Percentiles rank a stretch among this genome's conserved stretches.
These are phyloP conservation scores for Trypanosoma theileri DNA, from an alignment of 208 protist species.

Conservation along the genomic window DNA sequence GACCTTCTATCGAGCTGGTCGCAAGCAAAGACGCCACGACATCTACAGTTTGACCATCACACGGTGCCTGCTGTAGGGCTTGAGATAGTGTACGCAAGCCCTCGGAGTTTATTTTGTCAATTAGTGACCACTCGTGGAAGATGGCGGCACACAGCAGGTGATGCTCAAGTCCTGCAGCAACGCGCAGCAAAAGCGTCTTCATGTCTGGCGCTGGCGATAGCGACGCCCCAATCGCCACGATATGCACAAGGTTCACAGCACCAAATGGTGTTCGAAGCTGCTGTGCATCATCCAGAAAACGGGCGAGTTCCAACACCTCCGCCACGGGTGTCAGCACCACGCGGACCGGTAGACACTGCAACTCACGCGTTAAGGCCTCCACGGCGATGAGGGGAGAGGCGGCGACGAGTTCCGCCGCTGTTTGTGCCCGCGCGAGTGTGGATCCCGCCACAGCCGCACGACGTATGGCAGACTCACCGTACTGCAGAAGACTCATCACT, in stretches of 20 bases:
- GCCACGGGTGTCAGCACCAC: slow-evolving; percentile 24
- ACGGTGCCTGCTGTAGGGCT: slow-evolving; percentile 4
- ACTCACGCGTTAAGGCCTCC: slow-evolving; percentile 5
- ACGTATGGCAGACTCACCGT: slow-evolving; percentile 15
- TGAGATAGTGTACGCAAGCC: slow-evolving; percentile 12
- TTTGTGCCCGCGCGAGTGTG: neutral
- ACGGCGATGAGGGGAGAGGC: slow-evolving; percentile 17
- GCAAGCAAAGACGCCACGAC: slow-evolving; percentile 8
- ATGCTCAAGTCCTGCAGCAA: slow-evolving; percentile 12
- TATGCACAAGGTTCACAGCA: slow-evolving; percentile 37
- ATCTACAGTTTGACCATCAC: neutral
- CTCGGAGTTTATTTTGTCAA: slow-evolving; percentile 23
- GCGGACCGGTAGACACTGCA: neutral
- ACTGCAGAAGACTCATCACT: slow-evolving; percentile 33
- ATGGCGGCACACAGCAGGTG: slow-evolving; percentile 26
- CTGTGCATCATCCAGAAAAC: slow-evolving; percentile 42
- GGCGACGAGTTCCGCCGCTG: slow-evolving; percentile 11
- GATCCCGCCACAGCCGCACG: neutral
- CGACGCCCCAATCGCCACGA: slow-evolving; percentile 45
- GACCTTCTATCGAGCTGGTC: slow-evolving; percentile 5
- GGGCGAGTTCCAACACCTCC: slow-evolving; percentile 53
- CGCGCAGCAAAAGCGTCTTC: slow-evolving; percentile 17
- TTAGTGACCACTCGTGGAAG: slow-evolving; percentile 29
- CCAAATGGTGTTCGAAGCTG: slow-evolving; percentile 32
- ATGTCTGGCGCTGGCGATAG: slow-evolving; percentile 35